Conservation (phyloP, 2,329 filamentous ascomycete genomes). For the Ceratocystis ficicola region DNA sequence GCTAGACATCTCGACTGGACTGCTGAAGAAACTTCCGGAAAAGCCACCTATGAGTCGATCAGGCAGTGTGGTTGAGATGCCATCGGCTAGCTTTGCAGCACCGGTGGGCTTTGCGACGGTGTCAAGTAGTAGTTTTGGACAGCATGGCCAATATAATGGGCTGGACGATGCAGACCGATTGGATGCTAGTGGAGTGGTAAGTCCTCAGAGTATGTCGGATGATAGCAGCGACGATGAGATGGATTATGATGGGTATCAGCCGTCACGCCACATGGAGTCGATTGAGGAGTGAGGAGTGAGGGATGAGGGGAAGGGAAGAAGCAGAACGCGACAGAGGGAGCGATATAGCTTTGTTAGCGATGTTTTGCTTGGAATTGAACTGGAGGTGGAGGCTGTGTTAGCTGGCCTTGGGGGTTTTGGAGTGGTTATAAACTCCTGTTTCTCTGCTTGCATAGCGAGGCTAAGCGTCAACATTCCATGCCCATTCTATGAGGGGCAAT, state of each 20-base stretch:
- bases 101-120: constrained; percentile 27
- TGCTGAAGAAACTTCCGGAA: constrained; percentile 57
- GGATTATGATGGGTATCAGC: constrained; percentile 33
- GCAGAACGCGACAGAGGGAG: background rate
- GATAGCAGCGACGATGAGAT: constrained; percentile 46
- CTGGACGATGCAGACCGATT: constrained; percentile 31
- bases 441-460: too few species aligned
- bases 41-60: constrained; percentile 54
- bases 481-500: too few species aligned
- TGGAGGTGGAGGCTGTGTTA: too few species aligned
- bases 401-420: too few species aligned
- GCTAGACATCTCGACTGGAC: constrained; percentile 57
- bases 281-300: constrained; percentile 20
- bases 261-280: constrained; percentile 14
- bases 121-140: constrained; percentile 7
- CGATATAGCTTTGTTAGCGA: background rate
- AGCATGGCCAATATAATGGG: background rate
- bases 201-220: constrained; percentile 37
- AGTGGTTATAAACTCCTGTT: too few species aligned
- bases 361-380: too few species aligned
- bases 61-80: constrained; percentile 39
- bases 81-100: constrained; percentile 25
- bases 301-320: background rate
- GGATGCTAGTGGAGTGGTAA: constrained; percentile 41
- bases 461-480: too few species aligned